Evolutionary conservation across 805 yeast genomes (phyloP).

Genomic region (Komagataella kurtzmanii): DNA sequence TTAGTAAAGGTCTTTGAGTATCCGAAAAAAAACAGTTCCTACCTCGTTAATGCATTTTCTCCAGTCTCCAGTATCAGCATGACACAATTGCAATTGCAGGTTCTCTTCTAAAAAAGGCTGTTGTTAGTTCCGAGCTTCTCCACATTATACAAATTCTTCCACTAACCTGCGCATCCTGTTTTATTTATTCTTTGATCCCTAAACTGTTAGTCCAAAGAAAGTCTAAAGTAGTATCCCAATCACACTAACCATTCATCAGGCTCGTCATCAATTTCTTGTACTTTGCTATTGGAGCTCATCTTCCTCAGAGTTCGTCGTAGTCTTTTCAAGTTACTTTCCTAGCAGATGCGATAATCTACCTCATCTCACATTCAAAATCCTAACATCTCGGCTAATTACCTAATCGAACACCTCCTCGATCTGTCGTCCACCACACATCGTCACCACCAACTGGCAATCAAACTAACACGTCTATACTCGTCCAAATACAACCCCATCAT

Average conservation of each 20-base stretch:
- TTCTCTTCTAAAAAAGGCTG: slow-evolving; percentile 35
- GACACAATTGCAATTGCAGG: slow-evolving; percentile 56
- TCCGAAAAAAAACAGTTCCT: slow-evolving; percentile 9
- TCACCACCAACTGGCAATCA: slow-evolving; percentile 4
- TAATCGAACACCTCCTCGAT: not conserved
- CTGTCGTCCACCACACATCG: slow-evolving; percentile 4
- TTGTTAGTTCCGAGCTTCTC: not conserved
- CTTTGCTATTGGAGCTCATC: not conserved
- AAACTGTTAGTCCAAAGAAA: not conserved
- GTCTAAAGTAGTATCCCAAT: not conserved
- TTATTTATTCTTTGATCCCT: slow-evolving; percentile 62
- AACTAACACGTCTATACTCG: not conserved
- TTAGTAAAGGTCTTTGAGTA: not conserved
- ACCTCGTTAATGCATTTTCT: slow-evolving; percentile 56
- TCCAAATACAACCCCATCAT: slow-evolving; percentile 15
- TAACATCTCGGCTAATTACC: not conserved
- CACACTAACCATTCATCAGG: slow-evolving; percentile 55
- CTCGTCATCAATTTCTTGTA: slow-evolving; percentile 28
- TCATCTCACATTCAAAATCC: not conserved
- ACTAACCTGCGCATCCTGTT: slow-evolving; percentile 60
- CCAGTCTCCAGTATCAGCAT: slow-evolving; percentile 78
- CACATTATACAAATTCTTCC: not conserved
- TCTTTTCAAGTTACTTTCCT: not conserved
- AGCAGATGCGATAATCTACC: not conserved
- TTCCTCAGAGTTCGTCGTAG: not conserved